Evolutionary conservation across 768 basidiomycete genomes (phyloP).

Genomic region (Boletus coccyginus): DNA sequence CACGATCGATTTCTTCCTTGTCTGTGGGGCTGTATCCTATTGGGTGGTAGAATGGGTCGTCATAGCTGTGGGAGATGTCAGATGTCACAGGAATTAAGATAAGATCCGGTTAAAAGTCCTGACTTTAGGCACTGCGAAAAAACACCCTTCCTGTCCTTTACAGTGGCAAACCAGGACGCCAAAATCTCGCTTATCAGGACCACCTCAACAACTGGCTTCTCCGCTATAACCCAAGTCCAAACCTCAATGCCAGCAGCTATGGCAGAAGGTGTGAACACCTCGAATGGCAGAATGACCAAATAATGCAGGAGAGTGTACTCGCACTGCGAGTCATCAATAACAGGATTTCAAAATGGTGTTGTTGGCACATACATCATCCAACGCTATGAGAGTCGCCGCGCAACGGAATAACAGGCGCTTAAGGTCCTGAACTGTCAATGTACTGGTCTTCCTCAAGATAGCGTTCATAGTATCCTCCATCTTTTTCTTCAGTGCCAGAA

Average conservation of each 20-base stretch:
- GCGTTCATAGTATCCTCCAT: slow-evolving; percentile 64
- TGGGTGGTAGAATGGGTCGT: slow-evolving; percentile 84
- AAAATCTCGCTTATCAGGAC: slow-evolving; percentile 82
- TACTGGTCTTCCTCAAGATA: slow-evolving; percentile 68
- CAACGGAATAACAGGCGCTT: slow-evolving; percentile 85
- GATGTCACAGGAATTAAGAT: not conserved
- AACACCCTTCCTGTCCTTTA: slow-evolving; percentile 73
- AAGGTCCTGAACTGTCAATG: slow-evolving; percentile 78
- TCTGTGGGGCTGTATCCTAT: slow-evolving; percentile 90
- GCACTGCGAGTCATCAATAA: slow-evolving; percentile 47
- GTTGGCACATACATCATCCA: slow-evolving; percentile 47
- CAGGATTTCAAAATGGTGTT: not conserved
- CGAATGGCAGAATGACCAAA: slow-evolving; percentile 84
- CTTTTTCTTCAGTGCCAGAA: slow-evolving; percentile 63
- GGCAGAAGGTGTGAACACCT: slow-evolving; percentile 82
- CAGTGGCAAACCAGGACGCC: slow-evolving; percentile 83
- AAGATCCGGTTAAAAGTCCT: slow-evolving; percentile 27
- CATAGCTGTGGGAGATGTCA: slow-evolving; percentile 52
- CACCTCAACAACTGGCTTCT: slow-evolving; percentile 79
- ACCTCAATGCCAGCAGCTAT: slow-evolving; percentile 87
- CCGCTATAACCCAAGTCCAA: slow-evolving; percentile 95
- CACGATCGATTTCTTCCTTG: slow-evolving; percentile 76
- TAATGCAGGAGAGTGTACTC: slow-evolving; percentile 85
- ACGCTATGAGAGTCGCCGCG: slow-evolving; percentile 74
- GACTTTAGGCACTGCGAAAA: slow-evolving; percentile 84